Evolutionary conservation across 805 yeast genomes (phyloP), one percentile per base, ranked within the genome.

Genomic region (Candida saitoana): DNA sequence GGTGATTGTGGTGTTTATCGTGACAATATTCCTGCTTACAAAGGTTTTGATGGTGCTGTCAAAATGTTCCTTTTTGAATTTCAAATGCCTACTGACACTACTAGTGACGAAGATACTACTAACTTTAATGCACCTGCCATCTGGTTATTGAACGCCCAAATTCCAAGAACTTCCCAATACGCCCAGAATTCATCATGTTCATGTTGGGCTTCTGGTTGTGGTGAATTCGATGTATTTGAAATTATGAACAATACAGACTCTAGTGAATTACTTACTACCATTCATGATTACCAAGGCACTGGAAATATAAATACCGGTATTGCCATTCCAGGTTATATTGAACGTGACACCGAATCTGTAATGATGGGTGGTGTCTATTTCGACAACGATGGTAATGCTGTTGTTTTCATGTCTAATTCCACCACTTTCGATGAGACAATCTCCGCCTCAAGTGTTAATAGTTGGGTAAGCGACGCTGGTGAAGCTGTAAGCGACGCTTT

Each of bases 201-300:
- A 5, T 80, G 88, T 54, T 84, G 90, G 90, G 68, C 75, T 35
- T 73, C 83, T 20, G 91, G 90, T 8, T 82, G 89, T 62, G 89
- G 90, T 58, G 89, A 84, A 61, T 82, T 79, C 51, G 91, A 84
- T 62, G 75, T 82, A 50, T 84, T 84, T 56, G 91, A 84, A 65
- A 80, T 79, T 32, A 74, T 81, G 79, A 84, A 84, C 62, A 62
- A 66, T 42, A 78, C 87, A 12, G 77, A 77, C 48, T 59, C 75
- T 18, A 49, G 50, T 14, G 71, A 80, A 43, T 69, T 84, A 50
- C 81, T 69, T 62, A 71, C 88, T 15, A 82, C 90, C 5, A 65
- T 84, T 58, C 93, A 84, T 58, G 87, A 82, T 55, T 84, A 74
- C 71, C 93, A 84, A 61, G 87, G 87, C 31, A 76, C 82, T 35